Evolutionary conservation across 2,329 filamentous ascomycete genomes (phyloP), one percentile per base, ranked within the genome.

Genomic region (Botrytis galanthina): DNA sequence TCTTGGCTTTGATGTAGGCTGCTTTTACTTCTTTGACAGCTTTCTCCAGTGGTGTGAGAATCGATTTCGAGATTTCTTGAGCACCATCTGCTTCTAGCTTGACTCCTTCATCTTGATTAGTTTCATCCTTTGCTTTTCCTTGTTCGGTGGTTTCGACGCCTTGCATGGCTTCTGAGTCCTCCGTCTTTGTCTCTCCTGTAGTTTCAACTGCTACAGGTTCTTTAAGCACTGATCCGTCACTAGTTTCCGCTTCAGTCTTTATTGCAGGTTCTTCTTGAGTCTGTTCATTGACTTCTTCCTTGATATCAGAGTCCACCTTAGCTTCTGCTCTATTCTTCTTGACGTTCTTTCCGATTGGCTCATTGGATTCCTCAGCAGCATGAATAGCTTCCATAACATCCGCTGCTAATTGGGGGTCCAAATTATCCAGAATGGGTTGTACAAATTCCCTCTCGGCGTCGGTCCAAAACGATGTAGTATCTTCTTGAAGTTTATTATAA

Each of bases 381-480:
- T 90, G 90, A 62, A 94, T 83, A 35, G 88, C 86, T 74, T 88
- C 87, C 75, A 92, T 81, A 1, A 94, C 91, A 60, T 88, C 86
- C 18, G 87, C 87, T 75, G 88, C 85, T 73, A 91, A 86, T 62
- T 89, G 88, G 5, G 91, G 88, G 59, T 92, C 89, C 70, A 95
- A 82, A 39, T 83, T 82, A 10, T 87, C 87, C 9, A 91, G 81
- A 20, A 92, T 88, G 0, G 89, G 94, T 83, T 93, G 90, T 80
- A 98, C 92, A 60, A 93, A 87, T 76, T 91, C 91, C 80, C 94
- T 91, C 78, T 98, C 94, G 0, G 95, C 90, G 9, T 92, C 88
- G 1, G 90, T 84, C 96, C 96, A 99, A 81, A 94, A 98, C 29
- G 87, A 85, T 73, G 89, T 87, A 18, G 97, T 92, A 77, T 97